These are phyloP conservation scores for Erodium chrysanthum DNA, from an alignment of 441 rosid species.

Conservation along the genomic window DNA sequence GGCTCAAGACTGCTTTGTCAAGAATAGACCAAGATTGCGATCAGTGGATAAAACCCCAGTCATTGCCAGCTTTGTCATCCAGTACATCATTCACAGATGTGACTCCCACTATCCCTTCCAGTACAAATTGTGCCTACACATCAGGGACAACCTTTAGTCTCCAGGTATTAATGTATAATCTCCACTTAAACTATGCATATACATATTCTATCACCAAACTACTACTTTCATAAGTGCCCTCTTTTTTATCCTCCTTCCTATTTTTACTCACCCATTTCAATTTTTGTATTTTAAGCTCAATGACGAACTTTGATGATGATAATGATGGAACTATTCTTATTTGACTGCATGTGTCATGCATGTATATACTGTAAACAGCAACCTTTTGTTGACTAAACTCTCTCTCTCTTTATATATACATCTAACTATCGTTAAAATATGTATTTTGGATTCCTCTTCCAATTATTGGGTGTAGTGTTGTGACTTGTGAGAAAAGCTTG, in stretches of 20 bases:
- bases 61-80: conserved; percentile 42
- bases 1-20: conserved; percentile 65
- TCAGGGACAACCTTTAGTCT: conserved; percentile 58
- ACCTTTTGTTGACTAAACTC: background rate
- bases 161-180: conserved; percentile 48
- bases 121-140: conserved; percentile 30
- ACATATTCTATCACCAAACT: background rate
- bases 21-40: conserved; percentile 87
- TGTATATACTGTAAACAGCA: background rate
- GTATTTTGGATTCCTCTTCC: background rate
- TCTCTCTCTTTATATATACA: conserved; percentile 1
- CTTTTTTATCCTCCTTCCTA: background rate
- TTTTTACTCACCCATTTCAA: background rate
- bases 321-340: background rate
- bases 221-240: background rate
- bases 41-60: conserved; percentile 71
- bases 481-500: background rate
- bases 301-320: background rate
- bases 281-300: background rate
- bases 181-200: background rate
- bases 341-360: background rate
- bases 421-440: background rate
- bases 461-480: background rate
- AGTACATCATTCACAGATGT: conserved; percentile 45
- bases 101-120: conserved; percentile 53